A percentile compares a stretch with the other conserved stretches of the same genome.
phyloP scores from a whole-genome alignment of 176 grass and related monocot genomes.

The Triticum urartu region DNA sequence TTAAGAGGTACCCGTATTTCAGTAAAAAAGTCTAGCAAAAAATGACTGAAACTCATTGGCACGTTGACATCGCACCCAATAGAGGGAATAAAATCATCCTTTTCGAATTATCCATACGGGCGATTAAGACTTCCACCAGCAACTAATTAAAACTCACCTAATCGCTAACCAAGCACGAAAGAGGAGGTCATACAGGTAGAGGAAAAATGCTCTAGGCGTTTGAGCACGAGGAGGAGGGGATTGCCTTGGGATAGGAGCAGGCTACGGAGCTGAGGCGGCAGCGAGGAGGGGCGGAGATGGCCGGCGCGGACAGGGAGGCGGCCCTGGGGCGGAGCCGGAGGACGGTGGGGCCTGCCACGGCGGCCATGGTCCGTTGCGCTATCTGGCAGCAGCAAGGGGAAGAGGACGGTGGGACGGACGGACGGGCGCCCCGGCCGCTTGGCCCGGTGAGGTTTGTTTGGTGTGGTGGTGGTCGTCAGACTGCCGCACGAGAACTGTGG shows the following conservation, averaged over 20 bases:
- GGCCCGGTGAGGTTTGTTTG: neutral
- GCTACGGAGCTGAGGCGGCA: constrained; percentile 33
- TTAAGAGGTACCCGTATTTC: neutral
- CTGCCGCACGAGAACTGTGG: neutral
- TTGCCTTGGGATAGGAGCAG: constrained; percentile 33
- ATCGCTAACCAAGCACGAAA: constrained; percentile 1
- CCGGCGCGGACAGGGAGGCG: constrained; percentile 1
- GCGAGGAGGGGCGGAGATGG: constrained; percentile 8
- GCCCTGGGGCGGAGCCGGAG: constrained; percentile 30
- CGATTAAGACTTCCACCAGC: neutral
- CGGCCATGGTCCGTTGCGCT: constrained; percentile 41
- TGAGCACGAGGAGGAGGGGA: neutral
- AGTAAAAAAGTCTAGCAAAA: neutral
- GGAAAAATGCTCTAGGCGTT: neutral
- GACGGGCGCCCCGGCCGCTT: constrained; percentile 16
- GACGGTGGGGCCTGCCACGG: constrained; percentile 32
- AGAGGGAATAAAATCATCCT: neutral
- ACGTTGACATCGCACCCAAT: neutral
- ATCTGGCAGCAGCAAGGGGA: constrained; percentile 27
- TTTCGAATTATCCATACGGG: neutral
- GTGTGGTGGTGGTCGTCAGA: neutral
- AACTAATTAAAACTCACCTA: neutral
- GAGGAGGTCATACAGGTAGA: neutral
- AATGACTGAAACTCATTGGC: neutral
- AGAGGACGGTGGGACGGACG: neutral